Base-by-base conservation (phyloP, 2,329 filamentous ascomycete genomes). In the Zymoseptoria passerinii region DNA sequence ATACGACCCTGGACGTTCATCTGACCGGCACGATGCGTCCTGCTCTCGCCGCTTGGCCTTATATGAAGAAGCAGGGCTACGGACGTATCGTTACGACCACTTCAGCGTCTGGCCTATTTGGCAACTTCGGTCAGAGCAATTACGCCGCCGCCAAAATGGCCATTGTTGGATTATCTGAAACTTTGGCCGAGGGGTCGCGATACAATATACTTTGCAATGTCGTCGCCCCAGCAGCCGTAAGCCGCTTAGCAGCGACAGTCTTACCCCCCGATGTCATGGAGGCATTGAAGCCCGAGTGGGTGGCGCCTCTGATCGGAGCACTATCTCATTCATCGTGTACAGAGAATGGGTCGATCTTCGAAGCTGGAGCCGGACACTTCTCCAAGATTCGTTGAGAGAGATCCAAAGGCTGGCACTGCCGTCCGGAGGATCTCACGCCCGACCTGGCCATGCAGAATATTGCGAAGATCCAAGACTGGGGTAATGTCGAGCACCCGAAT, bases 101-200 rank as follows among this genome's bases (percentile, higher is more conserved):
- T 35, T 95, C 89, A 29, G 96, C 92, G 53, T 92, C 88, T 68
- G 92, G 92, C 75, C 95, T 97, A 74, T 97, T 96, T 72, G 92
- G 92, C 68, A 96, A 96, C 82, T 97, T 96, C 73, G 92, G 92
- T 62, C 92, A 97, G 77, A 89, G 91, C 70, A 97, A 97, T 81
- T 97, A 97, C 75, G 83, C 92, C 81, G 91, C 92, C 61, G 92
- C 92, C 71, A 97, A 97, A 80, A 81, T 96, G 63, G 89, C 89
- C 64, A 85, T 95, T 78, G 90, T 97, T 62, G 92, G 92, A 66
- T 96, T 97, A 78, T 96, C 90, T 35, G 92, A 97, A 80, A 96
- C 92, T 3, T 82, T 97, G 61, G 92, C 92, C 61, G 92, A 97
- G 80, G 92, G 48, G 3, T 80, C 83, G 71, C 97, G 96, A 78